Evolutionary conservation across 768 basidiomycete genomes (phyloP), one percentile per base, ranked within the genome.

Genomic region (Termitomyces sp.): DNA sequence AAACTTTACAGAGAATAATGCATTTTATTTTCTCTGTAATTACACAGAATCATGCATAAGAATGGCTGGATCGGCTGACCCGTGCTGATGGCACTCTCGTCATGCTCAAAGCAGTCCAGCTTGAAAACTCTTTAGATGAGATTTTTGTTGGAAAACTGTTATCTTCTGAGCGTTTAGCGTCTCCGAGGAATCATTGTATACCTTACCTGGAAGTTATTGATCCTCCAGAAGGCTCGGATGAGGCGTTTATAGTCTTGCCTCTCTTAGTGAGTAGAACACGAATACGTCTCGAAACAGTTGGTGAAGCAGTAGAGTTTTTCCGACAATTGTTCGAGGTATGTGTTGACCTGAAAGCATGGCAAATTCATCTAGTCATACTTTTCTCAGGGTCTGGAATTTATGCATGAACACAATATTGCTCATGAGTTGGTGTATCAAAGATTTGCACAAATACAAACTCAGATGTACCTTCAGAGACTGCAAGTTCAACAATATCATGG

Each of bases 311-410:
- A 4, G 58, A 49, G 5, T 55, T 55, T 18, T 59, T 59, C 2
- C 46, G 53, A 9, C 58, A 55, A 20, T 43, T 50, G n/a, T 54
- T 59, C 8, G 58, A 72, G 67, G 73, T 72, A 14, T 56, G 64
- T 18, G 61, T 66, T 8, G 16, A 12, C 14, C 36, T 41, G 1
- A 65, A 36, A 49, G 2, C 2, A 66, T 57, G 59, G 61, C 3
- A 1, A 8, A 64, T 28, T 20, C 61, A 50, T 40, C 10, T 7
- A 32, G 9, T 8, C 56, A 3, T 20, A 30, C 35, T 5, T 1
- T n/a, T 23, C 8, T 6, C 26, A 76, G 73, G 72, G 73, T 1
- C 33, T 77, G 0, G 63, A 66, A n/a, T 77, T 71, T 13, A 75
- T 76, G 71, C 72, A 77, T 18, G 23, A 66, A 13, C 64, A 74